Conservation (phyloP, 768 basidiomycete genomes). For the Heimioporus sp. region DNA sequence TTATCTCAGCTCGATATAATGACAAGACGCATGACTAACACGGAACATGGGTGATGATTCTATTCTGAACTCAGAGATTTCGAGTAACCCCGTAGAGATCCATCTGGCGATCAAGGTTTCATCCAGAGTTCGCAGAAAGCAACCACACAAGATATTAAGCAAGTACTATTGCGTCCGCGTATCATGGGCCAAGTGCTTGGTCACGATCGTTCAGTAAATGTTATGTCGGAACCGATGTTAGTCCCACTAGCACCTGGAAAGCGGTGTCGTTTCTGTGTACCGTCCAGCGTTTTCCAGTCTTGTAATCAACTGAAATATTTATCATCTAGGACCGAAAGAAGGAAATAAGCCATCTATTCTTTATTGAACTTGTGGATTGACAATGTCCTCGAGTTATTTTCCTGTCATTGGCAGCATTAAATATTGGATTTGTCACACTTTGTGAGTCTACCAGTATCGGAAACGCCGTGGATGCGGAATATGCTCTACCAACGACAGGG, state of each 20-base stretch:
- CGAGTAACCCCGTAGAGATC: background rate
- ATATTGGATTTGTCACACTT: too few species aligned
- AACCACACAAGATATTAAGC: too few species aligned
- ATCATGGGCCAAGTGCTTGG: too few species aligned
- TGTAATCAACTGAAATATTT: background rate
- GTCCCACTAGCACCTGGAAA: background rate
- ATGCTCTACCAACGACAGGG: too few species aligned
- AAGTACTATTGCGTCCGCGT: too few species aligned
- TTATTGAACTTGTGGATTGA: too few species aligned
- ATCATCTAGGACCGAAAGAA: too few species aligned
- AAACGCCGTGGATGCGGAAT: too few species aligned
- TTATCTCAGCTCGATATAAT: background rate
- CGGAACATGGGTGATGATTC: background rate
- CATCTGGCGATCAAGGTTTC: background rate
- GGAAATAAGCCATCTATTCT: too few species aligned
- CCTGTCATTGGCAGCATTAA: too few species aligned
- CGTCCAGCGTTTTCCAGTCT: background rate
- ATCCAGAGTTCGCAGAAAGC: background rate
- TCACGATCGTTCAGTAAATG: background rate
- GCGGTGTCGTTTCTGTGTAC: background rate
- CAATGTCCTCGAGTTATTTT: background rate
- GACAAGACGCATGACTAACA: background rate
- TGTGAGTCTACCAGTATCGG: too few species aligned
- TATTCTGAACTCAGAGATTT: background rate
- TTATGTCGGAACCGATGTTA: background rate